Conservation (phyloP, 139 green algal genomes). For the Chlamydomonas incerta region DNA sequence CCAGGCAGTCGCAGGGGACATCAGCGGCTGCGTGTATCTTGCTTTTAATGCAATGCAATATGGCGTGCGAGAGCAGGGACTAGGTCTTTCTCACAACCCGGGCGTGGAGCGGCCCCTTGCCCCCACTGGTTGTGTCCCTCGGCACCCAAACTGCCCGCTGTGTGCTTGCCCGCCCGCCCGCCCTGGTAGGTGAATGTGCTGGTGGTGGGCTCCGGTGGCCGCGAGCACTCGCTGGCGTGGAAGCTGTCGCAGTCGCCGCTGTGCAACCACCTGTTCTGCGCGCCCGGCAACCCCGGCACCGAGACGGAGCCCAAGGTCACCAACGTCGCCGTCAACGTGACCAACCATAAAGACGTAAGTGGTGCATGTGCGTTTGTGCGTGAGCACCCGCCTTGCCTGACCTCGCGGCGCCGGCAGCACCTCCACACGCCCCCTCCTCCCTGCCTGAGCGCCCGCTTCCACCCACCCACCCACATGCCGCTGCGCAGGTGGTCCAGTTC, state of each 20-base stretch:
- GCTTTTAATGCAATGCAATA: too few relatives aligned
- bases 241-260: conserved; percentile 80
- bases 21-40: too few relatives aligned
- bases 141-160: too few relatives aligned
- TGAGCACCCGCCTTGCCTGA: neutral
- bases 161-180: neutral
- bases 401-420: too few relatives aligned
- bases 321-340: conserved; percentile 64
- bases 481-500: conserved; percentile 77
- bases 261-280: conserved; percentile 75
- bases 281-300: conserved; percentile 92
- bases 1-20: too few relatives aligned
- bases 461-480: too few relatives aligned
- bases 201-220: conserved; percentile 87
- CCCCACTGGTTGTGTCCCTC: too few relatives aligned
- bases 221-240: conserved; percentile 94
- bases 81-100: too few relatives aligned
- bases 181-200: conserved; percentile 82
- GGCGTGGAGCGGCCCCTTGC: too few relatives aligned
- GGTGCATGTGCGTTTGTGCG: neutral
- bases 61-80: too few relatives aligned
- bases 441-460: too few relatives aligned
- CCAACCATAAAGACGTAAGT: conserved; percentile 61
- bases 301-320: conserved; percentile 67
- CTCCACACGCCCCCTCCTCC: too few relatives aligned